Conservation (phyloP, 371 early-diverging fungal genomes). For the Apophysomyces elegans region DNA sequence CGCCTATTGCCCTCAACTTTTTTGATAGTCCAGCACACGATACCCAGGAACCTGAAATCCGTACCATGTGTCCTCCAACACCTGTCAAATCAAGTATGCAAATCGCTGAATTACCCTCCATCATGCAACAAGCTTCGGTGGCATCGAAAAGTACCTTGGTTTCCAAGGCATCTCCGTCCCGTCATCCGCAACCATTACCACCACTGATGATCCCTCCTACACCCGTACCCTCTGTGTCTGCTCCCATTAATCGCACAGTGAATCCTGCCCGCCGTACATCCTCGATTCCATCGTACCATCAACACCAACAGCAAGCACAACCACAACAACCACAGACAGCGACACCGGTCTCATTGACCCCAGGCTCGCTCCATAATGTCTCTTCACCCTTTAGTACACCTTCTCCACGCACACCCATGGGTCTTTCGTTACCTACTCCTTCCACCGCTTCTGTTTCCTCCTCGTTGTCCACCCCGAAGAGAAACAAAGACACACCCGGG, state of each 20-base stretch:
- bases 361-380: background rate
- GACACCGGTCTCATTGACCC: conserved; percentile 7
- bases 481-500: conserved; percentile 10
- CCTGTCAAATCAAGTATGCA: conserved; percentile 12
- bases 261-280: conserved; percentile 3
- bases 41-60: background rate
- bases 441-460: conserved; percentile 1
- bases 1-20: conserved; percentile 8
- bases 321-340: background rate
- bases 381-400: conserved; percentile 21
- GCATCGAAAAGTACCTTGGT: background rate
- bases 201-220: conserved; percentile 39
- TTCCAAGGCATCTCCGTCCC: background rate
- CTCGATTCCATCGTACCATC: background rate
- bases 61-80: conserved; percentile 10
- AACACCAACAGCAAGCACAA: background rate
- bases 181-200: conserved; percentile 34
- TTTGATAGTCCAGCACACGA: conserved; percentile 5
- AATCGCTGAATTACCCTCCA: conserved; percentile 19
- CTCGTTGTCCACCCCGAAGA: background rate
- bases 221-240: conserved; percentile 22
- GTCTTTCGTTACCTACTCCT: conserved; percentile 13
- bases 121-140: conserved; percentile 28
- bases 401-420: conserved; percentile 25
- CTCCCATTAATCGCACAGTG: background rate